Evolutionary conservation across 345 rosid species (phyloP).

Genomic region (Geranium brycei): DNA sequence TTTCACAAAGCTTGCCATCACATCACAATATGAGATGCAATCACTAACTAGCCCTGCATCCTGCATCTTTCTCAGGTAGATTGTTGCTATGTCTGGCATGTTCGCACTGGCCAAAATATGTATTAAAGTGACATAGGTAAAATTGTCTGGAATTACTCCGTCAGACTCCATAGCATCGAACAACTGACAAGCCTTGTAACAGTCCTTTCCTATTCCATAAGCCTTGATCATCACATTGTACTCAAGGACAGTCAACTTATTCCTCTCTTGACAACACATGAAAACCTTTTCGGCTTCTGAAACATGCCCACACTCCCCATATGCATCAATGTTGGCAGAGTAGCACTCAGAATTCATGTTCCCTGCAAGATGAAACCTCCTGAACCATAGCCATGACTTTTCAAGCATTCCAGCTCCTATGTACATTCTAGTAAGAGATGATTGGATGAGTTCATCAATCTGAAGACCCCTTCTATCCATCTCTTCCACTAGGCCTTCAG

Average conservation of each 20-base stretch:
- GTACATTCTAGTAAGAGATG: slow-evolving; percentile 76
- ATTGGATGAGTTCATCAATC: slow-evolving; percentile 83
- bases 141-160: slow-evolving; percentile 52
- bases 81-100: slow-evolving; percentile 40
- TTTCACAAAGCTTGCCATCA: slow-evolving; percentile 67
- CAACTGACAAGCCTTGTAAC: slow-evolving; percentile 50
- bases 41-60: slow-evolving; percentile 51
- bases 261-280: slow-evolving; percentile 40
- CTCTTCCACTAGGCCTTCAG: slow-evolving; percentile 53
- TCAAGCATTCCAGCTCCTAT: slow-evolving; percentile 62
- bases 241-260: slow-evolving; percentile 46
- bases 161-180: slow-evolving; percentile 62
- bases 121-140: slow-evolving; percentile 55
- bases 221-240: slow-evolving; percentile 87
- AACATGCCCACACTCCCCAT: slow-evolving; percentile 57
- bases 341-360: slow-evolving; percentile 63
- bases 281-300: slow-evolving; percentile 55
- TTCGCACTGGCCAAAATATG: slow-evolving; percentile 57
- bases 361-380: slow-evolving; percentile 54
- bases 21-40: slow-evolving; percentile 65
- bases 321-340: slow-evolving; percentile 76
- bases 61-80: slow-evolving; percentile 53
- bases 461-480: slow-evolving; percentile 53
- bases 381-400: slow-evolving; percentile 78
- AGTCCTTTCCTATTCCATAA: slow-evolving; percentile 48